phyloP scores from a whole-genome alignment of 306 rosid genomes.

The Dryas drummondii region DNA sequence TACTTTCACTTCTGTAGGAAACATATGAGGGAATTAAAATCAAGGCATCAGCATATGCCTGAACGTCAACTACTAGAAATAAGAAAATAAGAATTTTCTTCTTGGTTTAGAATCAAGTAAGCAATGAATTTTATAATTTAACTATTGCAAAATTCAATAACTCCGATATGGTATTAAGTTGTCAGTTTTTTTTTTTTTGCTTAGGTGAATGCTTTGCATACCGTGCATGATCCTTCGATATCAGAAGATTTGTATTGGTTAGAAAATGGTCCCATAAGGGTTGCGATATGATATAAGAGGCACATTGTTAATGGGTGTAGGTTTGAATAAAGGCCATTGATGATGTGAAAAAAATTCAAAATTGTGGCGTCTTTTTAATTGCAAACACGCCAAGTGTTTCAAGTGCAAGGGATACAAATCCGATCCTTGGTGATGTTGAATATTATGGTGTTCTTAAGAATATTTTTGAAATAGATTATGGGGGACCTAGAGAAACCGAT shows the following conservation, averaged over 20 bases:
- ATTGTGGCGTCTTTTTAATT: not conserved
- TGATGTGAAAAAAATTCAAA: not conserved
- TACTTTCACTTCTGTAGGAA: too few species aligned
- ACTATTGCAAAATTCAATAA: too few species aligned
- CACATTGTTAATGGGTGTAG: not conserved
- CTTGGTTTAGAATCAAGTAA: too few species aligned
- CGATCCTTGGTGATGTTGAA: not conserved
- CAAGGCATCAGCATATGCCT: too few species aligned
- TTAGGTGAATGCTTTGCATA: not conserved
- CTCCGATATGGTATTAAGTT: too few species aligned
- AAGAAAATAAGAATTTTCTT: too few species aligned
- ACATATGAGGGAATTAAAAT: too few species aligned
- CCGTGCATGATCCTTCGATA: not conserved
- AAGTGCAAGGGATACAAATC: not conserved
- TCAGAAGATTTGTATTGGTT: not conserved
- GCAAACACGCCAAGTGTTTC: not conserved
- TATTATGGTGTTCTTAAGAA: not conserved
- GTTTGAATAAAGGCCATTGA: not conserved
- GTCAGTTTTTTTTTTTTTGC: too few species aligned
- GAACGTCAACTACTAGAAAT: too few species aligned
- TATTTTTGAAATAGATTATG: not conserved
- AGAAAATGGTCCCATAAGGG: not conserved
- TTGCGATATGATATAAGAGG: not conserved
- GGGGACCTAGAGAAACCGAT: not conserved
- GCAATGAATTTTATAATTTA: too few species aligned